Conservation (phyloP, 23 red algal genomes). For the Rhodosorus marinus region DNA sequence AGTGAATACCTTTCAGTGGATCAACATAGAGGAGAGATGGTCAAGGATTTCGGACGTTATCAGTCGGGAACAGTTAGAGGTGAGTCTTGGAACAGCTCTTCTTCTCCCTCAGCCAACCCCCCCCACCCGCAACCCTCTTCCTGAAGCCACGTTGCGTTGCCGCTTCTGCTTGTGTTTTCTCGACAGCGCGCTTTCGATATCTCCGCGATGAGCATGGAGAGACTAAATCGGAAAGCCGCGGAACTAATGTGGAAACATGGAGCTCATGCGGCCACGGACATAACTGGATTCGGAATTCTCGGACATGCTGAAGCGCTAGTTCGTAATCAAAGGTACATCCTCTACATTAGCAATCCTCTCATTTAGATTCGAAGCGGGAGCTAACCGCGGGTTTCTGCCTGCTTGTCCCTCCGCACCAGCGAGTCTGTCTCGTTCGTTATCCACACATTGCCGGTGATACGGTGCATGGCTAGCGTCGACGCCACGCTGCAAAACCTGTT, state of each 20-base stretch:
- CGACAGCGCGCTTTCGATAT: constrained; percentile 23
- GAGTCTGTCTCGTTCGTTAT: constrained; percentile 8
- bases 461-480: constrained; percentile 6
- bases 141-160: no score
- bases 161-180: no score
- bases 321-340: constrained; percentile 6
- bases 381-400: no score
- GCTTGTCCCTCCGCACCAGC: no score
- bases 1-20: constrained; percentile 39
- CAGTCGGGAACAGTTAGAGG: no score
- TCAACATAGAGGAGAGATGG: not conserved
- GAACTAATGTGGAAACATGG: constrained; percentile 2
- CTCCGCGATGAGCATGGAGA: constrained; percentile 8
- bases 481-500: not conserved
- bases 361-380: no score
- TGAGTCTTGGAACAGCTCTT: no score
- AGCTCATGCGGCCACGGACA: constrained; percentile 24
- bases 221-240: constrained; percentile 8
- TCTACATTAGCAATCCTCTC: no score
- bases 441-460: constrained; percentile 6
- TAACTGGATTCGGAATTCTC: constrained; percentile 30
- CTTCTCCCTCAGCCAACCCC: no score
- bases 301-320: constrained; percentile 20
- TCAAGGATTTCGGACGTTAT: no score
- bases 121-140: no score